Conservation (phyloP, 352 stramenopile species). For the Pythium rhizo-oryzae region DNA sequence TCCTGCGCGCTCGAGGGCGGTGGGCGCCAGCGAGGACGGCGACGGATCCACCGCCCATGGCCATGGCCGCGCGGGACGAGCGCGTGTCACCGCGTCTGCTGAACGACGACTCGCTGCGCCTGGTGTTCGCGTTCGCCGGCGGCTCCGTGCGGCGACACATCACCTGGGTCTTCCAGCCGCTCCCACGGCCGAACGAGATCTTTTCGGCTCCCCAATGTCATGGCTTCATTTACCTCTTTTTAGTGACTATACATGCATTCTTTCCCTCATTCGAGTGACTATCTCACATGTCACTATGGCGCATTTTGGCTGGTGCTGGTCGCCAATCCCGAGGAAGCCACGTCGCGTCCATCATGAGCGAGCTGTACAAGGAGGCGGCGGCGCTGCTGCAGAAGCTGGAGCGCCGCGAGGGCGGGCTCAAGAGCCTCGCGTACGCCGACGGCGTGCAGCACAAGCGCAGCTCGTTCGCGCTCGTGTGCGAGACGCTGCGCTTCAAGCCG, state of each 20-base stretch:
- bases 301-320: slow-evolving; percentile 1
- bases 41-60: background rate
- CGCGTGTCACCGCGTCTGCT: background rate
- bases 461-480: slow-evolving; percentile 88
- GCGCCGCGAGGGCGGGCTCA: slow-evolving; percentile 77
- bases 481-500: slow-evolving; percentile 89
- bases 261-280: background rate
- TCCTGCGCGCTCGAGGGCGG: background rate
- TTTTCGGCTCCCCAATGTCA: too few relatives aligned
- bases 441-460: slow-evolving; percentile 86
- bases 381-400: slow-evolving; percentile 79
- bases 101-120: background rate
- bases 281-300: slow-evolving; percentile 2
- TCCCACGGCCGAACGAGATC: background rate
- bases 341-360: slow-evolving; percentile 49
- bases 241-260: too few relatives aligned
- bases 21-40: background rate
- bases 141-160: slow-evolving; percentile 5
- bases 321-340: background rate
- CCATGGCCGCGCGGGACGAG: too few relatives aligned
- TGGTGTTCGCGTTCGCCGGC: slow-evolving; percentile 6
- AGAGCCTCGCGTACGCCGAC: slow-evolving; percentile 83
- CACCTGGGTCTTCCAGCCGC: background rate
- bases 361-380: slow-evolving; percentile 85
- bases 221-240: too few relatives aligned